A percentile compares a stretch with the other conserved stretches of the same genome.
Conservation (phyloP, 2,329 filamentous ascomycete genomes). For the Fusarium coicis region DNA sequence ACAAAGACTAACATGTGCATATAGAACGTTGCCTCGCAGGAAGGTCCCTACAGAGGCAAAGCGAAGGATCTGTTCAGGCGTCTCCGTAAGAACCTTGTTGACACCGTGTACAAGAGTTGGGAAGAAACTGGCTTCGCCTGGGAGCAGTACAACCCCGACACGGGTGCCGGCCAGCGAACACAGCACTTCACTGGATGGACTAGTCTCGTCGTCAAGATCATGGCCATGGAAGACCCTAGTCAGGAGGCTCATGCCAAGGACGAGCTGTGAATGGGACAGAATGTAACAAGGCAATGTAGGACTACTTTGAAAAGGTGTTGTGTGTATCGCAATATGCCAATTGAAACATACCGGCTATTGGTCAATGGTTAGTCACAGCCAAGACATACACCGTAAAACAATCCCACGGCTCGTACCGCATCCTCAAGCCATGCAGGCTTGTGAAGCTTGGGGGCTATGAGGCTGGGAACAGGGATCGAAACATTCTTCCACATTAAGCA, state of each 20-base stretch:
- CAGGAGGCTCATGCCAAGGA: slow-evolving; percentile 52
- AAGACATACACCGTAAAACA: slow-evolving; percentile 18
- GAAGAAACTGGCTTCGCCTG: slow-evolving; percentile 93
- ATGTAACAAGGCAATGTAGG: background rate
- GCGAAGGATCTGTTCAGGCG: slow-evolving; percentile 79
- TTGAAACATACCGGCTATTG: background rate
- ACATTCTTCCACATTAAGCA: slow-evolving; percentile 21
- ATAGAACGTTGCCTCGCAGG: slow-evolving; percentile 70
- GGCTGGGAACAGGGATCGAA: slow-evolving; percentile 8
- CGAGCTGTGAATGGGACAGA: slow-evolving; percentile 55
- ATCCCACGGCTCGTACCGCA: slow-evolving; percentile 20
- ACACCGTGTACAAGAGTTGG: slow-evolving; percentile 91
- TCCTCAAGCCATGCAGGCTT: slow-evolving; percentile 29
- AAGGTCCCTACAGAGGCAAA: slow-evolving; percentile 74
- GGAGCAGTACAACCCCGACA: slow-evolving; percentile 98
- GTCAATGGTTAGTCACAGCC: background rate
- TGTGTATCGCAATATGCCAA: slow-evolving; percentile 13
- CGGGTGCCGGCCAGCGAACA: slow-evolving; percentile 90
- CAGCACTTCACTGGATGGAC: slow-evolving; percentile 99
- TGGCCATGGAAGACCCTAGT: slow-evolving; percentile 84
- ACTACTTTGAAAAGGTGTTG: slow-evolving; percentile 1
- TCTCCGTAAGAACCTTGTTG: slow-evolving; percentile 84
- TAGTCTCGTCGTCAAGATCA: slow-evolving; percentile 96
- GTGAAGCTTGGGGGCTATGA: slow-evolving; percentile 15
- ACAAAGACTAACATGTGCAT: slow-evolving; percentile 45